These are phyloP conservation scores for Chaetomium fimeti DNA, from an alignment of 495 filamentous ascomycete genomes.

Conservation along the genomic window DNA sequence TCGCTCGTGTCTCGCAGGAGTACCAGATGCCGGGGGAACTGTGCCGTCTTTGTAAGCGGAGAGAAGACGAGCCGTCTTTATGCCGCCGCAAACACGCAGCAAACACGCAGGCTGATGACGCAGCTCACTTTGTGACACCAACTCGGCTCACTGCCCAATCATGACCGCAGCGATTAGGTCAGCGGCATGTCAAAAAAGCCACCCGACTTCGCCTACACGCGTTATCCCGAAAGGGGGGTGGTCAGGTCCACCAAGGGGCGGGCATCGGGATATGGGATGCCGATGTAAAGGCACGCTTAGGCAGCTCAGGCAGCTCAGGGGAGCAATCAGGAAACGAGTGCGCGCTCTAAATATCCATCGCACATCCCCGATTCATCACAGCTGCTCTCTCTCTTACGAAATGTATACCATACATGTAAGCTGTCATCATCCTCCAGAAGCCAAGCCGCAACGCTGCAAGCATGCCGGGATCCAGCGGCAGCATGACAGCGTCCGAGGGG, in stretches of 20 bases:
- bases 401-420: conserved; percentile 7
- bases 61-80: too few species aligned
- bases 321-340: not conserved
- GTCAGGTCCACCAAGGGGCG: too few species aligned
- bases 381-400: not conserved
- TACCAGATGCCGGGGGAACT: not conserved
- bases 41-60: conserved; percentile 11
- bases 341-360: not conserved
- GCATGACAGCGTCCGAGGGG: conserved; percentile 5
- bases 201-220: not conserved
- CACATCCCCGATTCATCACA: not conserved
- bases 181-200: conserved; percentile 1
- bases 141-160: not conserved
- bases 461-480: conserved; percentile 33
- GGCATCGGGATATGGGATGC: too few species aligned
- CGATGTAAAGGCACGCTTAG: too few species aligned
- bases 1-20: not conserved
- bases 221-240: too few species aligned
- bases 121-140: not conserved
- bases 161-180: not conserved
- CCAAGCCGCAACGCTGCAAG: too few species aligned
- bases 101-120: too few species aligned
- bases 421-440: not conserved
- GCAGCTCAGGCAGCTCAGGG: too few species aligned
- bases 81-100: not conserved